Conservation (phyloP, 805 yeast genomes). For the Saturnispora quitensis region DNA sequence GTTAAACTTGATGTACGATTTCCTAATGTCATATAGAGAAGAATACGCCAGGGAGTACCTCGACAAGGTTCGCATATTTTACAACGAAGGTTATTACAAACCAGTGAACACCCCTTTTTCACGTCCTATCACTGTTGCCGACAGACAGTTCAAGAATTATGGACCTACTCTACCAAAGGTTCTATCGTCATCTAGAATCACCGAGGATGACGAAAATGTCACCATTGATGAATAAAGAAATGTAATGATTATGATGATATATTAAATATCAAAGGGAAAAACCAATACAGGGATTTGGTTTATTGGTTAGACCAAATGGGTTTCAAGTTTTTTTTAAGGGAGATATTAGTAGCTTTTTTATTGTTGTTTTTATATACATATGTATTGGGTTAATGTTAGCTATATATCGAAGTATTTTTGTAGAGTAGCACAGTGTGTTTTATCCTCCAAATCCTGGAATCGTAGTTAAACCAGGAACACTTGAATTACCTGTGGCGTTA, state of each 20-base stretch:
- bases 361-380: background rate
- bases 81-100: conserved; percentile 21
- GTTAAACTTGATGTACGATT: conserved; percentile 25
- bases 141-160: background rate
- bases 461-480: background rate
- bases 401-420: background rate
- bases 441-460: background rate
- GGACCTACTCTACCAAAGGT: conserved; percentile 9
- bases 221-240: background rate
- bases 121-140: conserved; percentile 12
- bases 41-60: conserved; percentile 27
- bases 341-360: background rate
- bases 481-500: background rate
- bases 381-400: background rate
- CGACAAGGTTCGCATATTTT: conserved; percentile 24
- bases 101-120: conserved; percentile 18
- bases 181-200: conserved; percentile 12
- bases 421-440: background rate
- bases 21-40: conserved; percentile 27
- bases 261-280: background rate
- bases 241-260: background rate
- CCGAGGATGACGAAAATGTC: background rate
- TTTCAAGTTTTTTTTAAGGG: background rate
- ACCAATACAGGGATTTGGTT: background rate
- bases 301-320: background rate